Base-by-base conservation (phyloP, 2,329 filamentous ascomycete genomes). In the Phialophora chinensis region DNA sequence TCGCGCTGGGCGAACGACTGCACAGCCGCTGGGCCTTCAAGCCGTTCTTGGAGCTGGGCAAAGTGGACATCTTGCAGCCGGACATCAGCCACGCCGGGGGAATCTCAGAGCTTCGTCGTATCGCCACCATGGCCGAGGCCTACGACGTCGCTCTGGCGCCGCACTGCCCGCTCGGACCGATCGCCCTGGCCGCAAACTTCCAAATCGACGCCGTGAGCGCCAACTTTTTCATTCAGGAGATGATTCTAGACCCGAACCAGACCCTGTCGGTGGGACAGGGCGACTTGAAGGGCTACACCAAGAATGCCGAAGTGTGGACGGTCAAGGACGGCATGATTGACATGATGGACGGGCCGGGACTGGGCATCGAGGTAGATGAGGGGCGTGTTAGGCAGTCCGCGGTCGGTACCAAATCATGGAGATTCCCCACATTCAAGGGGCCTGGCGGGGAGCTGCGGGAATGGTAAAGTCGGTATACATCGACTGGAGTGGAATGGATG, bases 41-140 rank as follows among this genome's bases (percentile, higher is more conserved):
- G 55, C 55, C 55, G 33, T 58, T 58, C 33, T 44, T 58, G 55
- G 55, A 58, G 55, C 55, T 58, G 55, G 55, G 55, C 55, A 58
- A 58, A n/a, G 55, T 58, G 17, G 55, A 58, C 33, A 58, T 58
- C 55, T 58, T 58, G 6, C 55, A 58, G 55, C 55, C 55, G 55
- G 55, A 58, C 35, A 58, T 58, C 55, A 58, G 55, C 55, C 55
- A 58, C 55, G 55, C 55, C 44, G 55, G 55, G 33, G 55, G 55
- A 0, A 58, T 58, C 55, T 58, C 55, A 8, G 55, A 58, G 55
- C 55, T 58, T 58, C 55, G 55, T 58, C 55, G 55, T 20, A 58
- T 58, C 55, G 55, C 55, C 55, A 58, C 55, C 55, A 58, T 58
- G 55, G 55, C 55, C 55, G 55, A 58, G 55, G 55, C 55, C 55